Percentiles rank a stretch among this genome's conserved stretches.
Evolutionary conservation across 139 green algal species (phyloP).

Genomic region (Haematococcus lacustris): DNA sequence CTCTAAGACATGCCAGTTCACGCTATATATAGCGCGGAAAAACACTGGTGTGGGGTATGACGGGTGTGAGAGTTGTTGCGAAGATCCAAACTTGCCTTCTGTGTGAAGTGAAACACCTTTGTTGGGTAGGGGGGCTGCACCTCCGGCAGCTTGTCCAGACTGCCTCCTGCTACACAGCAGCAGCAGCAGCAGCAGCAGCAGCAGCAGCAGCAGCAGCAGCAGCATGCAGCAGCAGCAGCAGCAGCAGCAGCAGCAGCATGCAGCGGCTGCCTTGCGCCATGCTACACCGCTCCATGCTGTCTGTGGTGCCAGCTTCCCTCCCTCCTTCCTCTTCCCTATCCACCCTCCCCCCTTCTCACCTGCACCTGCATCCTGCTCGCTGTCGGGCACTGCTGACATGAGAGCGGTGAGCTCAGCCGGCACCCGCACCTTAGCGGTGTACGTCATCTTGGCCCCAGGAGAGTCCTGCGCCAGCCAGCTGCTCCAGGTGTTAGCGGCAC

Average conservation of each 20-base stretch:
- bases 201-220: no score
- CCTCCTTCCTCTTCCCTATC: no score
- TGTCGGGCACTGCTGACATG: conserved; percentile 68
- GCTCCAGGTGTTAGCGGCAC: neutral
- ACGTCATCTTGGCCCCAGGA: conserved; percentile 74
- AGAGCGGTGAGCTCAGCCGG: conserved; percentile 57
- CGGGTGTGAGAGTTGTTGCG: neutral
- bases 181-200: no score
- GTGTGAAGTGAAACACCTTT: conserved; percentile 40
- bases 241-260: no score
- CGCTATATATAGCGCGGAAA: neutral
- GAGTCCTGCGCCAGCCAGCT: conserved; percentile 54
- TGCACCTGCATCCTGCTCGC: no score
- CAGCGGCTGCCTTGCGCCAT: no score
- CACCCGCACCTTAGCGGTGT: conserved; percentile 64
- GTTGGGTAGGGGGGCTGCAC: conserved; percentile 15
- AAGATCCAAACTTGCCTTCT: conserved; percentile 11
- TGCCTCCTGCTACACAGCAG: no score
- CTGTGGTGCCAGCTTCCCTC: no score
- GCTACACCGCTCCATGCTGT: no score
- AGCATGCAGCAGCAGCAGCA: no score
- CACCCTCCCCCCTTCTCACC: no score
- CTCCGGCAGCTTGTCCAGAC: conserved; percentile 11
- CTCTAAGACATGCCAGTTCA: no score
- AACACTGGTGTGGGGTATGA: neutral